phyloP scores from a whole-genome alignment of 139 green algal species.

The Limnomonas spitsbergensis region DNA sequence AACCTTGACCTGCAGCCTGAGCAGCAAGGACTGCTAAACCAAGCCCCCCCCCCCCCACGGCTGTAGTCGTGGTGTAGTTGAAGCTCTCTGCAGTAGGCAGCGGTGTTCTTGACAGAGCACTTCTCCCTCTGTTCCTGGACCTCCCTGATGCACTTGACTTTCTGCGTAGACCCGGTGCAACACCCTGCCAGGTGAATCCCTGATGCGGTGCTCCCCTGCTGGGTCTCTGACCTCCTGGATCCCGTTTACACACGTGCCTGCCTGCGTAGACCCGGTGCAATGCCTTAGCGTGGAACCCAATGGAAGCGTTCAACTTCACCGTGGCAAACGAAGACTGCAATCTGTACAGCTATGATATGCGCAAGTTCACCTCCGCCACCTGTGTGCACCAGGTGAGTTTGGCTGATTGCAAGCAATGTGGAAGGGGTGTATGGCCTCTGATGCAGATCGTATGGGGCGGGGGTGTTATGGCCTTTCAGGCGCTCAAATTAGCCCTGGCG shows the following conservation, averaged over 20 bases:
- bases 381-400: slow-evolving; percentile 83
- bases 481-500: background rate
- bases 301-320: slow-evolving; percentile 98
- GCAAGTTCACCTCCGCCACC: slow-evolving; percentile 72
- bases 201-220: too few species aligned
- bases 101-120: too few species aligned
- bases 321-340: slow-evolving; percentile 92
- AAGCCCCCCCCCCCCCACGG: too few species aligned
- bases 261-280: slow-evolving; percentile 80
- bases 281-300: slow-evolving; percentile 92
- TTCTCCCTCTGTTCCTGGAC: too few species aligned
- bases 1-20: too few species aligned
- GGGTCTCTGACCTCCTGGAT: too few species aligned
- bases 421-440: background rate
- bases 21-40: too few species aligned
- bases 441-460: background rate
- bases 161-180: too few species aligned
- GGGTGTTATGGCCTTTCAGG: background rate
- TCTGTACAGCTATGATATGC: slow-evolving; percentile 98
- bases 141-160: too few species aligned
- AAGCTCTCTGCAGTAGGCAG: too few species aligned
- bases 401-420: background rate
- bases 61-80: too few species aligned
- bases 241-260: background rate
- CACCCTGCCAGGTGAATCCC: too few species aligned